Conservation (phyloP, 768 basidiomycete genomes). For the Cystobasidiopsis lactophilus region DNA sequence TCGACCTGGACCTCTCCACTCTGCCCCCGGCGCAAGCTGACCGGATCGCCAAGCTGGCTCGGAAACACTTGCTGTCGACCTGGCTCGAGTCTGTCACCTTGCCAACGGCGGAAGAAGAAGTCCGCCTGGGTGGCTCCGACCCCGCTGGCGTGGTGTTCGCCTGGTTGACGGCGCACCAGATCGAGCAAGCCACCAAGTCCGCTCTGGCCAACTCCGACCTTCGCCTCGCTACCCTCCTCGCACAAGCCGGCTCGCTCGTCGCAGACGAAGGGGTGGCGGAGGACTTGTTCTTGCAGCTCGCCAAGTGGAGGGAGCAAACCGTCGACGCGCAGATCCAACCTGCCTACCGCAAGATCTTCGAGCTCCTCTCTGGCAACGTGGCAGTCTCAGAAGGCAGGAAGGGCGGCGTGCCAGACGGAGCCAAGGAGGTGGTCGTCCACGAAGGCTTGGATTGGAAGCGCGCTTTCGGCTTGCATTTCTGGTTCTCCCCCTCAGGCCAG, state of each 20-base stretch:
- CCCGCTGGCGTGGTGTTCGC: constrained; percentile 40
- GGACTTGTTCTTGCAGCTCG: constrained; percentile 51
- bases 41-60: constrained; percentile 36
- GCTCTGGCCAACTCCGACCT: constrained; percentile 55
- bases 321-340: constrained; percentile 45
- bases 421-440: constrained; percentile 37
- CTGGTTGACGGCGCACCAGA: constrained; percentile 63
- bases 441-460: constrained; percentile 81
- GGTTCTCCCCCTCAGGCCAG: constrained; percentile 37
- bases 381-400: constrained; percentile 36
- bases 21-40: constrained; percentile 28
- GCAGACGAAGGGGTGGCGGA: constrained; percentile 48
- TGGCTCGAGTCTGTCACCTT: constrained; percentile 65
- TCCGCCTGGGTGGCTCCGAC: constrained; percentile 22
- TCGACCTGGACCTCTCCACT: constrained; percentile 41
- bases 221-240: constrained; percentile 67
- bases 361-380: constrained; percentile 56
- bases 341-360: constrained; percentile 56
- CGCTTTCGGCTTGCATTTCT: constrained; percentile 67
- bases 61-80: constrained; percentile 54
- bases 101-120: constrained; percentile 45
- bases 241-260: constrained; percentile 56
- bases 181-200: constrained; percentile 54
- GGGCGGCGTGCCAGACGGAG: constrained; percentile 28
- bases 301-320: constrained; percentile 59